Percentiles rank a stretch among this genome's conserved stretches.
Conservation (phyloP, 805 yeast species). For the Priceomyces castillae region DNA sequence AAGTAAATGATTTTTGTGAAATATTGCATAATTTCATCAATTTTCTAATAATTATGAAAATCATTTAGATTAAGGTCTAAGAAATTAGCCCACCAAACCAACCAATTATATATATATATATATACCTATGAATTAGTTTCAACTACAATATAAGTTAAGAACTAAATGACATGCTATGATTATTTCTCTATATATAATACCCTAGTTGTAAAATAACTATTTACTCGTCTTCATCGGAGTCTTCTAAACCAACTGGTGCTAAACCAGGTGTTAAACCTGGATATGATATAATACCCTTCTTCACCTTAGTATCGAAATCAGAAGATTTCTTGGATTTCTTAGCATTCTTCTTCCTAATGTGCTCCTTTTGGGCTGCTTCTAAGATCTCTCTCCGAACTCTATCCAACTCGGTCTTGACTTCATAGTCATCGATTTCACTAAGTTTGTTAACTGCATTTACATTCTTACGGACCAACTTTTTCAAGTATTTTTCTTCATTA, state of each 20-base stretch:
- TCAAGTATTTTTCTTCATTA: slow-evolving; percentile 38
- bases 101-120: slow-evolving; percentile 1
- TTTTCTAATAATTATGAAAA: no score
- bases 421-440: slow-evolving; percentile 31
- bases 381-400: slow-evolving; percentile 27
- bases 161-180: slow-evolving; percentile 2
- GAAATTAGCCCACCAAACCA: no score
- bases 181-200: not conserved
- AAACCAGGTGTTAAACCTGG: slow-evolving; percentile 82
- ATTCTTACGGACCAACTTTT: slow-evolving; percentile 37
- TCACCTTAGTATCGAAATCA: slow-evolving; percentile 37
- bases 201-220: not conserved
- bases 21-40: no score
- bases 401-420: slow-evolving; percentile 28
- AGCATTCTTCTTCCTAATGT: slow-evolving; percentile 22
- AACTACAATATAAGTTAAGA: not conserved
- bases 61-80: no score
- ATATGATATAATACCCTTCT: slow-evolving; percentile 42
- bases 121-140: not conserved
- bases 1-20: no score
- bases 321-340: slow-evolving; percentile 20
- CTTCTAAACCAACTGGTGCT: slow-evolving; percentile 73
- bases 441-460: slow-evolving; percentile 27
- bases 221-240: slow-evolving; percentile 26
- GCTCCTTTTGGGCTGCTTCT: slow-evolving; percentile 18